Evolutionary conservation across 169 alveolate species (phyloP).

Genomic region (Plasmodium adleri): DNA sequence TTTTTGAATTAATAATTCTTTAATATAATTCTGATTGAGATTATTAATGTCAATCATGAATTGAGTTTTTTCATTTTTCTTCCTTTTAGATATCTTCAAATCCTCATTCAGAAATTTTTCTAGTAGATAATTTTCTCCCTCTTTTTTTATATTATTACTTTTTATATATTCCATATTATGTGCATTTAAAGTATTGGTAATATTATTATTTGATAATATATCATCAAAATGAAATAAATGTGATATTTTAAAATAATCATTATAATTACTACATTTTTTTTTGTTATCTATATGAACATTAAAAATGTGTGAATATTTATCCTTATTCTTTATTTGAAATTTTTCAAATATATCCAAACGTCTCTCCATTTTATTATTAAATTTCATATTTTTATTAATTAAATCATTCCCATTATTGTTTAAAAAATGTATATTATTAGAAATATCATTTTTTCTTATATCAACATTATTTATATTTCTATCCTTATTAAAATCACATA

Average conservation of each 20-base stretch:
- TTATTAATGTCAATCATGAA: slow-evolving; percentile 9
- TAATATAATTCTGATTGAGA: slow-evolving; percentile 24
- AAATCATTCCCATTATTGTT: too few species aligned
- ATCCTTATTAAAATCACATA: too few species aligned
- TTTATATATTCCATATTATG: background rate
- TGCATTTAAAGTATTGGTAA: background rate
- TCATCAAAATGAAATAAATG: too few species aligned
- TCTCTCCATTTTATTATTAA: too few species aligned
- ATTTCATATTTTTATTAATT: too few species aligned
- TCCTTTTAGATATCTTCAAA: background rate
- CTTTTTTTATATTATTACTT: background rate
- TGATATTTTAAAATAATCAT: background rate
- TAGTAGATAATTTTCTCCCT: background rate
- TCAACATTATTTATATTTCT: too few species aligned
- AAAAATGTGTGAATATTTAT: slow-evolving; percentile 54
- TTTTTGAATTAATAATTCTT: slow-evolving; percentile 32
- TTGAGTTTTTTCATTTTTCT: background rate
- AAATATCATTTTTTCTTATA: too few species aligned
- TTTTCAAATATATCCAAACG: slow-evolving; percentile 34
- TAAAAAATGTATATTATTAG: too few species aligned
- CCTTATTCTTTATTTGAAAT: slow-evolving; percentile 38
- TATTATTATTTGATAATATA: background rate
- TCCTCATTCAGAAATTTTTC: background rate
- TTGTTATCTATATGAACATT: slow-evolving; percentile 16
- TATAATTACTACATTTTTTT: background rate